Conservation (phyloP, 495 filamentous ascomycete genomes). For the Parachaetomium inaequale region DNA sequence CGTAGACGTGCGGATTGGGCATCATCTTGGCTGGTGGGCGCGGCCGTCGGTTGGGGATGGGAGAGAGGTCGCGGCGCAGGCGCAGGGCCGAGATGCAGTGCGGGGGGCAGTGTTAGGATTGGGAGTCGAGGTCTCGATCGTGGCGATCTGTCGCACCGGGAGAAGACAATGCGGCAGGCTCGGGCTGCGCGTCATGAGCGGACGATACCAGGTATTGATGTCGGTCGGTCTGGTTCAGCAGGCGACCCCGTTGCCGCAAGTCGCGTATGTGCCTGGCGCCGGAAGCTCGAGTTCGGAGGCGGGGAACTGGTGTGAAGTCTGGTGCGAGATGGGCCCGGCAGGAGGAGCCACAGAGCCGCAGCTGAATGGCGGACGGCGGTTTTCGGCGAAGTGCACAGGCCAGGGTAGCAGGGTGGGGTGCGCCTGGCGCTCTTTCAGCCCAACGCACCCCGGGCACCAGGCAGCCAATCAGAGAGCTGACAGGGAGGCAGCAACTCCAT, state of each 20-base stretch:
- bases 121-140: background rate
- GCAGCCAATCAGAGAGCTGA: background rate
- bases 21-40: slow-evolving; percentile 33
- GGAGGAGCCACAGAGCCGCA: slow-evolving; percentile 17
- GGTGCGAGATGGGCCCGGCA: background rate
- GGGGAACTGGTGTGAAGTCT: background rate
- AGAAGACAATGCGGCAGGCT: slow-evolving; percentile 19
- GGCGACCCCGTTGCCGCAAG: slow-evolving; percentile 8
- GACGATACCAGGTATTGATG: background rate
- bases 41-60: background rate
- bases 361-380: slow-evolving; percentile 17
- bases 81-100: background rate
- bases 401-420: slow-evolving; percentile 20
- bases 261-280: background rate
- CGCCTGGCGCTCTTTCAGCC: background rate
- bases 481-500: no score
- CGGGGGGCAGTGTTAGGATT: background rate
- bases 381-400: slow-evolving; percentile 22
- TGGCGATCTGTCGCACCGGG: slow-evolving; percentile 20
- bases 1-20: slow-evolving; percentile 44
- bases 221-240: background rate
- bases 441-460: background rate
- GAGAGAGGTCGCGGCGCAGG: background rate
- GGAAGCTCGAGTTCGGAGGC: background rate
- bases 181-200: slow-evolving; percentile 30